phyloP scores from a whole-genome alignment of 345 rosid species.

The Melaleuca quinquenervia region DNA sequence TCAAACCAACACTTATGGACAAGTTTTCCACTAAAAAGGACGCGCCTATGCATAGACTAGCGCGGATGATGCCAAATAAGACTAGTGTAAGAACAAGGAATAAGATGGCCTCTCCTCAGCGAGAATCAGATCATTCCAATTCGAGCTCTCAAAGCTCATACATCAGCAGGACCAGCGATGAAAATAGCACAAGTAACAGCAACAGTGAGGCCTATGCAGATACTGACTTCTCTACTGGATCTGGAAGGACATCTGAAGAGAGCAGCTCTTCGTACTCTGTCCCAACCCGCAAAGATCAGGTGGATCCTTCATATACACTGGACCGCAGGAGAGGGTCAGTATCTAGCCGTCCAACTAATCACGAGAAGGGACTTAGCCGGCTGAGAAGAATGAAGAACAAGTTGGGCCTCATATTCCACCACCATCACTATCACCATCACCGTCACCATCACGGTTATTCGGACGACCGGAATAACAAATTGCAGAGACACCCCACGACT shows the following conservation, averaged over 20 bases:
- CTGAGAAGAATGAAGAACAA: constrained; percentile 47
- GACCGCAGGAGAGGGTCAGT: background rate
- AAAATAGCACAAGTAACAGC: background rate
- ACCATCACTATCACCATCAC: constrained; percentile 58
- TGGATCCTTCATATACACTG: background rate
- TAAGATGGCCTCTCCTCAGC: background rate
- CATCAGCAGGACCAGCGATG: constrained; percentile 12
- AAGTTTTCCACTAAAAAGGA: constrained; percentile 1
- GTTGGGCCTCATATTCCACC: constrained; percentile 54
- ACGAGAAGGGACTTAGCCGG: constrained; percentile 19
- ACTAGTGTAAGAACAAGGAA: constrained; percentile 5
- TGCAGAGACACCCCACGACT: background rate
- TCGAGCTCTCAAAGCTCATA: constrained; percentile 11
- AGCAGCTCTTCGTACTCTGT: constrained; percentile 5
- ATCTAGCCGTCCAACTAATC: background rate
- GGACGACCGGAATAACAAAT: background rate
- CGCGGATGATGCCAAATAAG: constrained; percentile 3
- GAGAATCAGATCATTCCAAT: constrained; percentile 3
- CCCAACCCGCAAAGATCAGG: background rate
- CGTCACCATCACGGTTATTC: background rate
- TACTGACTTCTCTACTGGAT: background rate
- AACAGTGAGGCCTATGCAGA: background rate
- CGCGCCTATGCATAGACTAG: background rate
- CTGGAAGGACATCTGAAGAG: background rate
- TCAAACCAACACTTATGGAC: background rate